These are phyloP conservation scores for Ceratobasidium theobromae DNA, from an alignment of 1,284 basidiomycete genomes.

Conservation along the genomic window DNA sequence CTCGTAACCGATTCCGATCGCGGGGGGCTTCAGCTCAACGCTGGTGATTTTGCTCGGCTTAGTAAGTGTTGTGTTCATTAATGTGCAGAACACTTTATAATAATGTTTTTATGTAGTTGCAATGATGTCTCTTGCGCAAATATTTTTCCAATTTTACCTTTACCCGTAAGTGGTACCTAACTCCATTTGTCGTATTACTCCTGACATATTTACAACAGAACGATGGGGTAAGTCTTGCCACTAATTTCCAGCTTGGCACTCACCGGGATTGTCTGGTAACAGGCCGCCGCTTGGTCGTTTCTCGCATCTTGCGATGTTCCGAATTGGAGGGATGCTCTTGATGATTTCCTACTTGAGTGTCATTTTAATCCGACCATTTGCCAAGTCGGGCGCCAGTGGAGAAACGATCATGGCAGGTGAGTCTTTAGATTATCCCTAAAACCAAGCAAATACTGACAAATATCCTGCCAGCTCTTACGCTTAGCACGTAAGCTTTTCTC, in stretches of 20 bases:
- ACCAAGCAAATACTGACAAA: slow-evolving; percentile 44
- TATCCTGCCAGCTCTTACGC: slow-evolving; percentile 59
- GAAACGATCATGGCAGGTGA: slow-evolving; percentile 61
- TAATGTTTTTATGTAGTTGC: slow-evolving; percentile 36
- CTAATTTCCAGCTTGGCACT: neutral
- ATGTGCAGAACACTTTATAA: neutral
- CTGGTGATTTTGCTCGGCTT: slow-evolving; percentile 76
- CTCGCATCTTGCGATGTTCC: slow-evolving; percentile 82
- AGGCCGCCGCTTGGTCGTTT: slow-evolving; percentile 74
- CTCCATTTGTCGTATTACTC: slow-evolving; percentile 38
- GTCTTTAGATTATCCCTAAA: slow-evolving; percentile 53
- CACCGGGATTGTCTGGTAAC: neutral
- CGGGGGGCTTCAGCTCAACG: slow-evolving; percentile 76
- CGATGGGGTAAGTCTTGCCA: slow-evolving; percentile 53
- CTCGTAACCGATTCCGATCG: slow-evolving; percentile 57
- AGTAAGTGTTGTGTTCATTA: slow-evolving; percentile 50
- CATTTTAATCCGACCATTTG: slow-evolving; percentile 8
- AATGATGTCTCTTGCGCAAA: slow-evolving; percentile 38
- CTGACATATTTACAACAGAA: slow-evolving; percentile 44
- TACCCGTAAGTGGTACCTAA: slow-evolving; percentile 66
- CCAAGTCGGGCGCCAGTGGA: slow-evolving; percentile 6
- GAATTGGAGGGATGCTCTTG: slow-evolving; percentile 49
- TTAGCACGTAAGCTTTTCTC: slow-evolving; percentile 41
- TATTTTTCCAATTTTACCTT: slow-evolving; percentile 49
- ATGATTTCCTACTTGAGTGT: neutral